These are phyloP conservation scores for Lophiostoma macrostomum DNA, from an alignment of 495 filamentous ascomycete species.

Conservation along the genomic window DNA sequence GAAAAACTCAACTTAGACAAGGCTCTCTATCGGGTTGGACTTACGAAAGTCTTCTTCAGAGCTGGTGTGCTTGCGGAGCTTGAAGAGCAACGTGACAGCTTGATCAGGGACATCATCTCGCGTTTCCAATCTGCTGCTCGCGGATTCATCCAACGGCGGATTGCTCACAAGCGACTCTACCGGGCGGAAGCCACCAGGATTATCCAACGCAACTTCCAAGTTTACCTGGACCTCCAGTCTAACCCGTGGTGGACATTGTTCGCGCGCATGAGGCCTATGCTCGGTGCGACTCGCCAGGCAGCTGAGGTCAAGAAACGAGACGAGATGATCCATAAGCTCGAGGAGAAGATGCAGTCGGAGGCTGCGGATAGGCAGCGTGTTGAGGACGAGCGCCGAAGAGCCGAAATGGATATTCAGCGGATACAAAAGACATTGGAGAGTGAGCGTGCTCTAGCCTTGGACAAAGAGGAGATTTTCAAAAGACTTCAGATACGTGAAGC, in stretches of 20 bases:
- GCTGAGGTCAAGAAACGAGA: constrained; percentile 91
- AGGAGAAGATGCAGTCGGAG: constrained; percentile 77
- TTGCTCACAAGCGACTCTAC: constrained; percentile 88
- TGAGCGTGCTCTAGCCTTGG: constrained; percentile 87
- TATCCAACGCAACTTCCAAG: constrained; percentile 87
- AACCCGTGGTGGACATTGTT: constrained; percentile 98
- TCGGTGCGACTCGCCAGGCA: constrained; percentile 86
- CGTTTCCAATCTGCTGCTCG: constrained; percentile 90
- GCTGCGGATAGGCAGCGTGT: constrained; percentile 69
- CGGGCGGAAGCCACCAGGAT: constrained; percentile 92
- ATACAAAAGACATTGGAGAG: constrained; percentile 93
- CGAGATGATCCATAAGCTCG: constrained; percentile 83
- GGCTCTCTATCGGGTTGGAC: constrained; percentile 83
- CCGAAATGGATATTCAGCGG: constrained; percentile 79
- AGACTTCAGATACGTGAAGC: constrained; percentile 84
- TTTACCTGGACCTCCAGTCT: constrained; percentile 80
- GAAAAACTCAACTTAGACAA: constrained; percentile 82
- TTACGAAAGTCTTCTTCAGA: constrained; percentile 98
- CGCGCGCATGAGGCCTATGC: constrained; percentile 89
- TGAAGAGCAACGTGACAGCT: constrained; percentile 87
- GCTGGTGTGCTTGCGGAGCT: constrained; percentile 94
- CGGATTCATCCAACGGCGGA: constrained; percentile 81
- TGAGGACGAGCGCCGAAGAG: constrained; percentile 87
- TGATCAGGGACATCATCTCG: constrained; percentile 89
- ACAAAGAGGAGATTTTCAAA: constrained; percentile 98